Evolutionary conservation across 2,329 filamentous ascomycete species (phyloP), one percentile per base, ranked within the genome.

Genomic region (Chaetothyriales sp.): DNA sequence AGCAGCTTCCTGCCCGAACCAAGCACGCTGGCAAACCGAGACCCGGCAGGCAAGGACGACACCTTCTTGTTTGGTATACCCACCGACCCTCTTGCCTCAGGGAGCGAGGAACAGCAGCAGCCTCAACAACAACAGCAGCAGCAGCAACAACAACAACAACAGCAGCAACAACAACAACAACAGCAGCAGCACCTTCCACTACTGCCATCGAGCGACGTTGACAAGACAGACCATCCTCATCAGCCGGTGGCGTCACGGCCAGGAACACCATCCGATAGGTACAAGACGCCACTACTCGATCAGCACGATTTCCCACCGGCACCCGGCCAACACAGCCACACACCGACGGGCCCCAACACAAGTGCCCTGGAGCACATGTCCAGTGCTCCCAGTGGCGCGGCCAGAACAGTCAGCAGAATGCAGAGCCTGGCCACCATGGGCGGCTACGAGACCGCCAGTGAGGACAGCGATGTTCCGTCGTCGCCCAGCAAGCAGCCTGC

Each of bases 1-100:
- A 82, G 79, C 2, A 82, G 78, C 60, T 82, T 82, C 58, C 55
- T 82, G 45, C 78, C 78, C 0, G 77, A 81, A 46, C 68, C 71
- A 1, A 74, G 74, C 2, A 67, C 68, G 1, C 64, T 73, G 19
- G 66, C 67, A 18, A 44, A 51, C 37, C 49, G 64, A 18, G 56
- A 58, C 10, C 58, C 55, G 18, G 51, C 58, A 15, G 67, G 68
- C 44, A 63, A 60, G 9, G 71, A 72, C 53, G 70, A 74, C 61
- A 73, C 70, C 4, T 71, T 68, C 52, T 53, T 70, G 47, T 67
- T 71, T 51, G 69, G 69, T 6, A 60, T 69, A 18, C 51, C 64
- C 7, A 62, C 59, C 46, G 61, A 62, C 43, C 58, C 59, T 48
- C 48, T 60, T 18, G 57, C 55, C 7, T 25, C 55, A 47, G 51